A percentile compares a stretch with the other conserved stretches of the same genome.
Conservation (phyloP, 2,329 filamentous ascomycete genomes). For the Ascochyta koolunga region DNA sequence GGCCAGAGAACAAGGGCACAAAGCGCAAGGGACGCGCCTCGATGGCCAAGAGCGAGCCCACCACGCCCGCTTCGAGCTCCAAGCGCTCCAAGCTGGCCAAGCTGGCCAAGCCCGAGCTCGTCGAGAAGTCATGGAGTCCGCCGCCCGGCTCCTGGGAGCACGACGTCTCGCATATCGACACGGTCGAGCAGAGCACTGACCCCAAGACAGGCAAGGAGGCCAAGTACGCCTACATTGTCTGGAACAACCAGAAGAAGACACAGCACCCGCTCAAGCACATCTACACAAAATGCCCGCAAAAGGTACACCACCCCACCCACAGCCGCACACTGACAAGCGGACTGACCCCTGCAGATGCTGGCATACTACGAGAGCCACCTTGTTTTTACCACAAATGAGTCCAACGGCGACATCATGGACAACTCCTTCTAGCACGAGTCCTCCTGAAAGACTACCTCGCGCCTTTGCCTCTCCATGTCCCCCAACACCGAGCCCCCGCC, state of each 20-base stretch:
- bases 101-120: slow-evolving; percentile 27
- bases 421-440: not conserved
- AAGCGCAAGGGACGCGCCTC: slow-evolving; percentile 46
- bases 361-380: slow-evolving; percentile 59
- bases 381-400: slow-evolving; percentile 30
- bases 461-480: not conserved
- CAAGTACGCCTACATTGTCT: slow-evolving; percentile 72
- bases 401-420: slow-evolving; percentile 18
- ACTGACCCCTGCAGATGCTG: slow-evolving; percentile 45
- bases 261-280: slow-evolving; percentile 72
- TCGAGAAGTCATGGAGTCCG: slow-evolving; percentile 64
- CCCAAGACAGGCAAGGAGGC: slow-evolving; percentile 53
- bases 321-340: not conserved
- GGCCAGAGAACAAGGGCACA: slow-evolving; percentile 65
- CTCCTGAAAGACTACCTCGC: not conserved
- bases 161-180: slow-evolving; percentile 72
- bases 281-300: slow-evolving; percentile 79
- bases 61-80: slow-evolving; percentile 28
- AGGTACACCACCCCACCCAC: slow-evolving; percentile 52
- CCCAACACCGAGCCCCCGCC: not conserved
- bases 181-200: slow-evolving; percentile 66
- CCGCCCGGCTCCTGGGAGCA: slow-evolving; percentile 80
- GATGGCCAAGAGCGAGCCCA: slow-evolving; percentile 26
- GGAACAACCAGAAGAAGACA: slow-evolving; percentile 76
- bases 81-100: slow-evolving; percentile 44